phyloP scores from a whole-genome alignment of 305 asterid species.

The Andrographis paniculata region DNA sequence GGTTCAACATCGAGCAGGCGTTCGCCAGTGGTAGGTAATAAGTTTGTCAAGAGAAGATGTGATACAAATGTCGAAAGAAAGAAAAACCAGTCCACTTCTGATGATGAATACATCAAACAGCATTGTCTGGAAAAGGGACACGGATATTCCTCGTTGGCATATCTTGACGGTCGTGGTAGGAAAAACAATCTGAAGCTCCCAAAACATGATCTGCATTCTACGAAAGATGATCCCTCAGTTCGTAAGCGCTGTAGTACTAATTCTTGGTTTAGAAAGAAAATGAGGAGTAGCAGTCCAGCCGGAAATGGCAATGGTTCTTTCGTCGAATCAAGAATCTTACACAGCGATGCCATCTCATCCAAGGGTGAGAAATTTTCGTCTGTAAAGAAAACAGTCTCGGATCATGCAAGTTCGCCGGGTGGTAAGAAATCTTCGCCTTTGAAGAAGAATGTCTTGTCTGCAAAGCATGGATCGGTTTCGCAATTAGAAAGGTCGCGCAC shows the following conservation, averaged over 20 bases:
- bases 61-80: conserved; percentile 21
- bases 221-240: background rate
- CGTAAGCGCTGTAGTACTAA: background rate
- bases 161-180: conserved; percentile 16
- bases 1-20: conserved; percentile 24
- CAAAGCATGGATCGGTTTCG: conserved; percentile 18
- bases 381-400: conserved; percentile 24
- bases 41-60: conserved; percentile 25
- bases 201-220: conserved; percentile 14
- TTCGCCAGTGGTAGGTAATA: background rate
- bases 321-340: conserved; percentile 18
- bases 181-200: conserved; percentile 17
- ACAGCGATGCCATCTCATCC: conserved; percentile 19
- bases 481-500: conserved; percentile 26
- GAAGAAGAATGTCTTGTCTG: conserved; percentile 29
- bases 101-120: conserved; percentile 14
- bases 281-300: background rate
- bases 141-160: conserved; percentile 20
- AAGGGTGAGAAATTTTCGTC: conserved; percentile 29
- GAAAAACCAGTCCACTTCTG: conserved; percentile 1
- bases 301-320: conserved; percentile 16
- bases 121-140: conserved; percentile 26
- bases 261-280: conserved; percentile 6
- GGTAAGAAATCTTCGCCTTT: conserved; percentile 34
- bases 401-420: conserved; percentile 25